These are phyloP conservation scores for Termitomyces titanicus DNA, from an alignment of 768 basidiomycete species.

Conservation along the genomic window DNA sequence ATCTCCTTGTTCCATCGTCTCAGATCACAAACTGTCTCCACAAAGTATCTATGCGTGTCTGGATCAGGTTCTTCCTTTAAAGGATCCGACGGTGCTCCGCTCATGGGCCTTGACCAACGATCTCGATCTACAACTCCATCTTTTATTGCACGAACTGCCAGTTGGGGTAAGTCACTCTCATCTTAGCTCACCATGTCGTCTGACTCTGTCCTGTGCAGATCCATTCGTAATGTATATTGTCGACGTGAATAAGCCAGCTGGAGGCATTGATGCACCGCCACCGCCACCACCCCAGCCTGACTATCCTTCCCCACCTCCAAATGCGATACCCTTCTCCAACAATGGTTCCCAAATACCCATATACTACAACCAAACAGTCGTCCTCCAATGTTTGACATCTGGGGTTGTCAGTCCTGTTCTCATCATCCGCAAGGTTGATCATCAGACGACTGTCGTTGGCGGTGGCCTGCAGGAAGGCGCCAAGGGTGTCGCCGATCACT, in stretches of 20 bases:
- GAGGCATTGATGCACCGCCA: conserved; percentile 72
- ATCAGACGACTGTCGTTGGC: conserved; percentile 85
- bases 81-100: conserved; percentile 85
- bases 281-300: conserved; percentile 83
- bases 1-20: conserved; percentile 95
- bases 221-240: conserved; percentile 98
- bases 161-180: conserved; percentile 65
- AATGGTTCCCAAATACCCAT: conserved; percentile 86
- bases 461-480: conserved; percentile 87
- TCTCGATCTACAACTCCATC: conserved; percentile 73
- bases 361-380: conserved; percentile 96
- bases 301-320: conserved; percentile 89
- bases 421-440: conserved; percentile 92
- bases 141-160: conserved; percentile 85
- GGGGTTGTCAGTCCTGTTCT: conserved; percentile 92
- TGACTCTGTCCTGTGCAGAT: conserved; percentile 40
- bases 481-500: conserved; percentile 81
- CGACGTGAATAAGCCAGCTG: conserved; percentile 81
- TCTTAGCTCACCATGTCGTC: conserved; percentile 1
- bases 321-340: conserved; percentile 82
- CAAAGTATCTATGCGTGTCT: conserved; percentile 94
- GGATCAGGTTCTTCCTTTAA: conserved; percentile 90
- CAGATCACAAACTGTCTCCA: conserved; percentile 92
- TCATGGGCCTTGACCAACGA: conserved; percentile 77
- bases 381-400: conserved; percentile 90